Conservation (phyloP, 2,329 filamentous ascomycete genomes). For the Rachicladosporium sp. region DNA sequence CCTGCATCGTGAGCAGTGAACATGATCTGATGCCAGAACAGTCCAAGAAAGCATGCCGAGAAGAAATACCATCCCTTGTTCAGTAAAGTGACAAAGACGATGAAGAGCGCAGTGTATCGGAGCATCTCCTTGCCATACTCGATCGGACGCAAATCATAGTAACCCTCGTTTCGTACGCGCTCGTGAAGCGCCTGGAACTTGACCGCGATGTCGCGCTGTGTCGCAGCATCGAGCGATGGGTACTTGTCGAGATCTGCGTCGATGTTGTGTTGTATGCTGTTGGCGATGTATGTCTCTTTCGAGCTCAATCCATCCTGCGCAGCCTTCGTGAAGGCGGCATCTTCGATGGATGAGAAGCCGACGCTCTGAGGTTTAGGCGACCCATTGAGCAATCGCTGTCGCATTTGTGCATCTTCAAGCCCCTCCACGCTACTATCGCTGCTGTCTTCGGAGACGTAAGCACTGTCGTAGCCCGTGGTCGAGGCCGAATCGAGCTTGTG, state of each 20-base stretch:
- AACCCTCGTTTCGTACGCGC: slow-evolving; percentile 40
- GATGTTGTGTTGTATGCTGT: slow-evolving; percentile 26
- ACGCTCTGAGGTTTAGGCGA: too few relatives aligned
- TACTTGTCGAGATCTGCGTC: slow-evolving; percentile 26
- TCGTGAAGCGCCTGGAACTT: slow-evolving; percentile 48
- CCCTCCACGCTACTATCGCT: too few relatives aligned
- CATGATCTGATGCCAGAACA: slow-evolving; percentile 59
- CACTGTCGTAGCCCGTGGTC: too few relatives aligned
- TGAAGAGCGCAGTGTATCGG: slow-evolving; percentile 44
- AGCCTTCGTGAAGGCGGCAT: neutral
- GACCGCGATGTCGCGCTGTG: slow-evolving; percentile 42
- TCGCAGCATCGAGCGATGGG: slow-evolving; percentile 42
- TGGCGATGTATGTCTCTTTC: slow-evolving; percentile 16
- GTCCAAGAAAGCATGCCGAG: slow-evolving; percentile 46
- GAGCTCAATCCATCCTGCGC: neutral
- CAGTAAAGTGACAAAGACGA: slow-evolving; percentile 35
- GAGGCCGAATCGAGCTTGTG: too few relatives aligned
- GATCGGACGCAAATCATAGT: slow-evolving; percentile 46
- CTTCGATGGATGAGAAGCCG: neutral
- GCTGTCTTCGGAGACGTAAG: too few relatives aligned
- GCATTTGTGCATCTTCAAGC: too few relatives aligned
- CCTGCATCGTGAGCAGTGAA: slow-evolving; percentile 56
- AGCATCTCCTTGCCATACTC: slow-evolving; percentile 50
- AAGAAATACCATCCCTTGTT: slow-evolving; percentile 43
- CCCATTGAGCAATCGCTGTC: too few relatives aligned